Conservation (phyloP, 768 basidiomycete species). For the Ramaria sp. region DNA sequence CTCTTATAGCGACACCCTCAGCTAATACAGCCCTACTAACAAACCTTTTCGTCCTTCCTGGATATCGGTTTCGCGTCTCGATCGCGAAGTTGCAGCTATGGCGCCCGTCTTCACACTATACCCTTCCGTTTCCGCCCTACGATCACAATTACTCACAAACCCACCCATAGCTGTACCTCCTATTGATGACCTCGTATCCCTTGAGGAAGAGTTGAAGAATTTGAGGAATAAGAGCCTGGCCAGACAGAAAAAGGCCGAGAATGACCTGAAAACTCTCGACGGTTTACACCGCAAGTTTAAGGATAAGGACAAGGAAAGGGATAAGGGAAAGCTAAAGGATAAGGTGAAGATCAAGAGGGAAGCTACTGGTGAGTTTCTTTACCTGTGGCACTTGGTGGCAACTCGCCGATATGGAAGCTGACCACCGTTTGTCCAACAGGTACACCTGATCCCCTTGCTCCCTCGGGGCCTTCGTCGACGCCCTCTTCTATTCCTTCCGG, state of each 20-base stretch:
- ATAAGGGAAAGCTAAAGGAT: conserved; percentile 33
- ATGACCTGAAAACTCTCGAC: conserved; percentile 64
- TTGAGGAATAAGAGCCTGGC: conserved; percentile 46
- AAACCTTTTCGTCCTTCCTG: background rate
- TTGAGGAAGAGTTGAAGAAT: conserved; percentile 50
- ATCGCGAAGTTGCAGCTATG: background rate
- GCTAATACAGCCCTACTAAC: background rate
- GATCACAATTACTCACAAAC: conserved; percentile 52
- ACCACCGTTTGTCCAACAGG: background rate
- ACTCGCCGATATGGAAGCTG: background rate
- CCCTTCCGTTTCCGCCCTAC: conserved; percentile 35
- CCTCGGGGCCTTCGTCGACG: conserved; percentile 31
- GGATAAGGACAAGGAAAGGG: conserved; percentile 57
- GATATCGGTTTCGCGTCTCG: background rate
- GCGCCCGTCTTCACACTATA: conserved; percentile 23
- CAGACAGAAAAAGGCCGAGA: conserved; percentile 62
- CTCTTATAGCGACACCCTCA: background rate
- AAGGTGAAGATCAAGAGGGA: conserved; percentile 11
- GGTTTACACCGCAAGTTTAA: conserved; percentile 32
- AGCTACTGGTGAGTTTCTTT: conserved; percentile 12
- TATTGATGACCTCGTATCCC: conserved; percentile 57
- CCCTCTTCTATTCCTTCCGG: conserved; percentile 47
- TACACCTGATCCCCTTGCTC: conserved; percentile 20
- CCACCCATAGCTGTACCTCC: conserved; percentile 58
- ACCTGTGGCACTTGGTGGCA: background rate